phyloP scores from a whole-genome alignment of 2,329 filamentous ascomycete species.

The Colletotrichum incanum region DNA sequence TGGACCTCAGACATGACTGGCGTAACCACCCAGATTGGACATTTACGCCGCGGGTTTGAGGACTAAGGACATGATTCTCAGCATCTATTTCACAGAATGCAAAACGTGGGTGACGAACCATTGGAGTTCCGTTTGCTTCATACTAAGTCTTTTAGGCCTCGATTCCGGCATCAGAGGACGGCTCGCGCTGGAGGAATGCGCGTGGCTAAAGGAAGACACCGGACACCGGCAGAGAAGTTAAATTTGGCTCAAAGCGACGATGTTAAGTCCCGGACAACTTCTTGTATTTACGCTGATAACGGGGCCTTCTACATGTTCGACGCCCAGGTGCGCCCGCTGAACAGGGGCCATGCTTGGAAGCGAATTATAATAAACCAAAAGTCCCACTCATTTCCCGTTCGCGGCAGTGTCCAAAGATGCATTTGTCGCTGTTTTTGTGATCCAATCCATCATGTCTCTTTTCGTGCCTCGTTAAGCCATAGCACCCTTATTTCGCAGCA shows the following conservation, averaged over 20 bases:
- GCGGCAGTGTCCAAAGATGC: background rate
- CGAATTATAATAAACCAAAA: constrained; percentile 16
- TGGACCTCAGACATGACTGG: background rate
- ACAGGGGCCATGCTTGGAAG: constrained; percentile 10
- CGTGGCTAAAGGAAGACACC: background rate
- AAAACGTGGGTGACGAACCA: constrained; percentile 41
- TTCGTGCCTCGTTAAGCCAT: background rate
- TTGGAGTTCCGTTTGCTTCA: constrained; percentile 29
- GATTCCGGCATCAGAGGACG: background rate
- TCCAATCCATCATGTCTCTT: background rate
- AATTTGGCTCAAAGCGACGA: background rate
- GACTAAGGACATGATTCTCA: background rate
- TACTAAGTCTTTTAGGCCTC: constrained; percentile 41
- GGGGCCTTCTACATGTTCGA: constrained; percentile 14
- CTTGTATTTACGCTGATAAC: constrained; percentile 23
- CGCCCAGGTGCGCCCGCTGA: background rate
- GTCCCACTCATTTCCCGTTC: background rate
- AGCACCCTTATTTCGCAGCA: constrained; percentile 14
- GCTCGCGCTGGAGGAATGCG: background rate
- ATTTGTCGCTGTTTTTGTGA: constrained; percentile 24
- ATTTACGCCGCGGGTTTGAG: background rate
- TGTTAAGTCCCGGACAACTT: background rate
- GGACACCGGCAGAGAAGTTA: too few species aligned
- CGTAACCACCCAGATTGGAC: background rate
- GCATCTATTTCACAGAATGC: constrained; percentile 17